Percentiles rank a stretch among this genome's conserved stretches.
Evolutionary conservation across 345 rosid genomes (phyloP).

Genomic region (Barbarea vulgaris): DNA sequence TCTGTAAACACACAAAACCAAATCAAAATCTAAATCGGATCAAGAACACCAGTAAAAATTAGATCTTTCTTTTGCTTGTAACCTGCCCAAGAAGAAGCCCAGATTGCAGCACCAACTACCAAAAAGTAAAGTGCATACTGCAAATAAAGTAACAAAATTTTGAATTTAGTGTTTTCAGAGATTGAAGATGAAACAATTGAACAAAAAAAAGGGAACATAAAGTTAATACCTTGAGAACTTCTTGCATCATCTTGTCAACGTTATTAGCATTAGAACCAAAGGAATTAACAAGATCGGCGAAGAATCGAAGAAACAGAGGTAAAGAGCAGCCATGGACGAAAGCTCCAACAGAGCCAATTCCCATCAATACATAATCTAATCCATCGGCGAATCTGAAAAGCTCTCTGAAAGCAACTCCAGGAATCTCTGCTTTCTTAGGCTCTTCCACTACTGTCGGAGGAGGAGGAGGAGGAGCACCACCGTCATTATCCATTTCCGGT

Average conservation of each 20-base stretch:
- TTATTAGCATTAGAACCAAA: constrained; percentile 93
- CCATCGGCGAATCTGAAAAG: constrained; percentile 98
- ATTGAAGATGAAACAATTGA: neutral
- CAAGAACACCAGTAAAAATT: neutral
- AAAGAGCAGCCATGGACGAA: constrained; percentile 91
- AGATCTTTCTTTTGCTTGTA: neutral
- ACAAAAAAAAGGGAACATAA: neutral
- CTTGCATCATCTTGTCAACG: constrained; percentile 94
- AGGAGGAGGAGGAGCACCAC: constrained; percentile 35
- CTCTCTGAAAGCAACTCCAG: constrained; percentile 68
- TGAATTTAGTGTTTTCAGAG: neutral
- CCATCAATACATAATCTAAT: constrained; percentile 90
- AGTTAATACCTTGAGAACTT: constrained; percentile 80
- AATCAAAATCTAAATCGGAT: constrained; percentile 14
- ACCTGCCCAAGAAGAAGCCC: constrained; percentile 99
- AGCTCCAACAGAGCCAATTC: constrained; percentile 95
- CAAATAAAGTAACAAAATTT: constrained; percentile 17
- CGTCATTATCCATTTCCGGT: constrained; percentile 59
- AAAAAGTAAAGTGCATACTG: constrained; percentile 98
- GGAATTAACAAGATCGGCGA: constrained; percentile 98
- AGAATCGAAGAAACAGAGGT: constrained; percentile 92
- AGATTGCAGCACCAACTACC: constrained; percentile 97
- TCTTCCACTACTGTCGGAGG: constrained; percentile 32
- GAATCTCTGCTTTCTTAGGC: constrained; percentile 55
- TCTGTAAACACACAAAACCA: constrained; percentile 45